Base-by-base conservation (phyloP, 179 eudicot genomes). In the Carnegiea gigantea region DNA sequence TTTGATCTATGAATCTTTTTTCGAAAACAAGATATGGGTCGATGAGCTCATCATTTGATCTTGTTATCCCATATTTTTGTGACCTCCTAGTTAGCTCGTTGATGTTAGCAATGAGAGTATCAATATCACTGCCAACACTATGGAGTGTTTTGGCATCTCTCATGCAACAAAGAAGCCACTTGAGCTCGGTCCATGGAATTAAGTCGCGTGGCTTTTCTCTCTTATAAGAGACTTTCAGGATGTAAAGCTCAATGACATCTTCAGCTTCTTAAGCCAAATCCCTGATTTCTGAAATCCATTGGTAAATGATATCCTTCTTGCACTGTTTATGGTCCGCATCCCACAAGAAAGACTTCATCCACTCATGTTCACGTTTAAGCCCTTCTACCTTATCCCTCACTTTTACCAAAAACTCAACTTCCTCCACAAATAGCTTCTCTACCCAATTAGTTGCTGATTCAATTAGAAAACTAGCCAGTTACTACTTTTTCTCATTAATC, bases 211-310 rank as follows among this genome's bases (percentile, higher is more conserved):
- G 48, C 75, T 73, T 24, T 43, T 77, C 43, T 28, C 81, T 72
- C 7, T 85, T 80, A 30, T 21, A 36, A 1, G 75, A 67, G 75
- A 77, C 81, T 40, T 48, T 38, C 0, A 78, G 67, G 18, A 85
- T 65, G 60, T 79, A 86, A 0, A 9, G 73, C 57, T 83, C 81
- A 1, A 78, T 46, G 23, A 78, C 43, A 83, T 90, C 90, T 80
- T 88, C 91, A 5, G 82, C 81, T 26, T 89, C 88, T 20, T 83
- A 78, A 20, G 90, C 86, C 51, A 82, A 76, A 10, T 85, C 86
- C 57, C 87, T 72, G 1, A 88, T 81, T 12, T 90, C 86, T 0
- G 75, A 77, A 20, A 90, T 81, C 89, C 88, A 90, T 40, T 73
- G 77, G 7, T 68, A 59, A n/a, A 90, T 64, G 10, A 82, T 46